Conservation (phyloP, 805 yeast species). For the Saccharomyces jurei region DNA sequence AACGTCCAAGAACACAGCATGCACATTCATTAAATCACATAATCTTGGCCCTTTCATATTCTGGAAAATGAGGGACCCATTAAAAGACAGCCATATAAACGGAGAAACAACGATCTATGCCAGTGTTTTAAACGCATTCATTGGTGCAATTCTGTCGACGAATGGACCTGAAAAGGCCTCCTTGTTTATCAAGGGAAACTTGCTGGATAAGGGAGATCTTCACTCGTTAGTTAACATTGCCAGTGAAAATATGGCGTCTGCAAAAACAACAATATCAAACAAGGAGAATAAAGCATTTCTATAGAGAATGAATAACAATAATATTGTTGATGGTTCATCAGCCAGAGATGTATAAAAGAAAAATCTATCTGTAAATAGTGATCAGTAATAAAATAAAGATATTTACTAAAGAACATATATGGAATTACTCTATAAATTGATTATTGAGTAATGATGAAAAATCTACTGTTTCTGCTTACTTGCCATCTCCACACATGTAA, state of each 20-base stretch:
- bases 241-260: not conserved
- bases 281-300: not conserved
- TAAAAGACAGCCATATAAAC: conserved; percentile 38
- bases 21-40: conserved; percentile 42
- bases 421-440: not conserved
- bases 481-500: conserved; percentile 92
- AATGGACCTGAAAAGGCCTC: conserved; percentile 57
- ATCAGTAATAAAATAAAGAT: not conserved
- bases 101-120: conserved; percentile 52
- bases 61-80: conserved; percentile 55
- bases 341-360: not conserved
- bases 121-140: conserved; percentile 49
- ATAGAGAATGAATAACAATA: not conserved
- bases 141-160: conserved; percentile 59
- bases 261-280: not conserved
- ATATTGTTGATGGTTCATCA: not conserved
- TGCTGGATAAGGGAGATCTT: conserved; percentile 27
- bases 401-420: not conserved
- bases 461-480: conserved; percentile 28
- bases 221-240: not conserved
- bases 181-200: conserved; percentile 46
- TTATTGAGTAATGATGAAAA: not conserved
- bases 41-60: conserved; percentile 49
- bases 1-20: conserved; percentile 42
- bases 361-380: not conserved